Base-by-base conservation (phyloP, 306 rosid species). In the Lotus japonicus region DNA sequence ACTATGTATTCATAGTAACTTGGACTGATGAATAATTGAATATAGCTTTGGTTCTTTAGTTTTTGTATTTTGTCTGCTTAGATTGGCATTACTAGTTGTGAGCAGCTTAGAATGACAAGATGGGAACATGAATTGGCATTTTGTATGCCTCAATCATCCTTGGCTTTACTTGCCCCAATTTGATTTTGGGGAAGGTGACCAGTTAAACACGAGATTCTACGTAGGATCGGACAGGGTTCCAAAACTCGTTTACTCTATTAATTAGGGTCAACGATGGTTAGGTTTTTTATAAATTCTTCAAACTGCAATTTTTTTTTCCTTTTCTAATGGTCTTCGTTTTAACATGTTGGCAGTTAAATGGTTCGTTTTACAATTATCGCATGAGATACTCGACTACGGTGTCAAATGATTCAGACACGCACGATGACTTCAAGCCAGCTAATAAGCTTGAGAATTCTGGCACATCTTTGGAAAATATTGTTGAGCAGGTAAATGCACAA, bases 361-460 rank as follows among this genome's bases (percentile, higher is more conserved):
- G 84, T 58, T 55, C 82, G 57, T 50, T 70, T 55, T 11, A 55
- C 39, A 16, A 64, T 45, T 60, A 68, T 61, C 74, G 82, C 36
- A 56, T 58, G 81, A 76, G 78, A 74, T 84, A 64, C 79, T 81
- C 73, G 18, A 68, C 82, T 54, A 43, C 83, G 0, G 80, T 49
- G 31, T 76, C 87, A 2, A 70, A 67, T 67, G 96, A 89, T 68
- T 73, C 79, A 4, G 96, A 87, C 58, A 81, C 89, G 0, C 92
- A 85, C 16, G 91, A 87, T 41, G 92, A 87, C 72, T 89, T 89
- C 77, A 89, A 77, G 74, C 92, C 96, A 1, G 70, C 84, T 12
- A 82, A 70, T 35, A 85, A 89, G 77, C 23, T 80, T 21, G 84
- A 77, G 16, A 36, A 39, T 73, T 81, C 82, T 42, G 81, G 66